phyloP scores from a whole-genome alignment of 371 early-diverging fungal species.

The Mucor indicus region DNA sequence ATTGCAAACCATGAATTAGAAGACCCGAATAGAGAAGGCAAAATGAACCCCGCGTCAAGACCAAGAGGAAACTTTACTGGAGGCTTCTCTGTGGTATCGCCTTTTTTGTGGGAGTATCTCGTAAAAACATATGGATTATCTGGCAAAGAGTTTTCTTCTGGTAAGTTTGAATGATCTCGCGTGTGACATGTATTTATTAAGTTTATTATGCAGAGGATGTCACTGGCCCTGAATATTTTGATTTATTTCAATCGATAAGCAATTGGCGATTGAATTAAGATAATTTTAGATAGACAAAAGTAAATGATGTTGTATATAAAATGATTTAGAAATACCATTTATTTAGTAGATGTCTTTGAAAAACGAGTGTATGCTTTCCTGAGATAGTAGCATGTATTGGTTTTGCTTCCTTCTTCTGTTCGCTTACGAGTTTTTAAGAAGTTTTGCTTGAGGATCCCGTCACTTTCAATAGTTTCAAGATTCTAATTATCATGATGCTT shows the following conservation, averaged over 20 bases:
- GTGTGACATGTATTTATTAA: neutral
- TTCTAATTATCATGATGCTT: too few species aligned
- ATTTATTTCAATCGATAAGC: constrained; percentile 26
- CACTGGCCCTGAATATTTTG: constrained; percentile 31
- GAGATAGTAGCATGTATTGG: too few species aligned
- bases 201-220: constrained; percentile 25
- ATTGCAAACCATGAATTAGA: constrained; percentile 33
- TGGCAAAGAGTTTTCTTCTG: constrained; percentile 31
- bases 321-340: too few species aligned
- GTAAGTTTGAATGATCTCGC: constrained; percentile 12
- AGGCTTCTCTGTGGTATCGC: constrained; percentile 41
- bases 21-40: constrained; percentile 20
- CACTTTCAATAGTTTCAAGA: too few species aligned
- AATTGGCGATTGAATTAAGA: constrained; percentile 36
- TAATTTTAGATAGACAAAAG: too few species aligned
- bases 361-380: too few species aligned
- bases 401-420: too few species aligned
- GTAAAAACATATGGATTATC: constrained; percentile 35
- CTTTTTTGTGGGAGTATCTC: constrained; percentile 42
- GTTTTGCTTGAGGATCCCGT: too few species aligned
- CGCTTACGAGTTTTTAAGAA: too few species aligned
- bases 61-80: constrained; percentile 37
- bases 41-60: constrained; percentile 27
- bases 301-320: too few species aligned
- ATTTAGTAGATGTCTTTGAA: too few species aligned